Conservation (phyloP, 108 stramenopile species). For the Licmophora abbreviata region DNA sequence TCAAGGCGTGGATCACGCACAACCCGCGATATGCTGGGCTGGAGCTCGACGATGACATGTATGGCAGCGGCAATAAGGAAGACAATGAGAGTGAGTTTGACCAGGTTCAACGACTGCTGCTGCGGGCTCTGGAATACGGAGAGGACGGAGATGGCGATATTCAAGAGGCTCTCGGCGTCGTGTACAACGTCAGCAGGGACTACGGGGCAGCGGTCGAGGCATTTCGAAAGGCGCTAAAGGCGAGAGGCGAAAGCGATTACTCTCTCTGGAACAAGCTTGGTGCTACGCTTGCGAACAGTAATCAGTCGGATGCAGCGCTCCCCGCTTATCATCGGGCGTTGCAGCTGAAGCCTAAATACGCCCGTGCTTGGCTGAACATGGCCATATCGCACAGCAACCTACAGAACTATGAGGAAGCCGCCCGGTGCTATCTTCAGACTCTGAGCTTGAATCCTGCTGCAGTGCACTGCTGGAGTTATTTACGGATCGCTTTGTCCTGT, state of each 20-base stretch:
- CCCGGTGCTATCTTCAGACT: slow-evolving; percentile 88
- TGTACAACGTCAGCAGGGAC: slow-evolving; percentile 88
- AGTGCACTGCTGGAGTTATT: slow-evolving; percentile 91
- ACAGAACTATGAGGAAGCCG: slow-evolving; percentile 79
- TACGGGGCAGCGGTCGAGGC: slow-evolving; percentile 75
- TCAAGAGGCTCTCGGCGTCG: slow-evolving; percentile 84
- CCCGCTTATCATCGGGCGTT: slow-evolving; percentile 75
- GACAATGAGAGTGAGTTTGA: slow-evolving; percentile 63
- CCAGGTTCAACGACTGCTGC: slow-evolving; percentile 79
- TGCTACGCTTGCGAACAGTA: slow-evolving; percentile 93
- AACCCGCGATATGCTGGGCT: slow-evolving; percentile 91
- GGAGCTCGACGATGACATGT: slow-evolving; percentile 53
- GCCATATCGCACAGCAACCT: slow-evolving; percentile 91
- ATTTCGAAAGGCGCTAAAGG: slow-evolving; percentile 65
- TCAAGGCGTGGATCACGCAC: slow-evolving; percentile 92
- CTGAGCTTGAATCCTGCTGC: slow-evolving; percentile 86
- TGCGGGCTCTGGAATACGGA: slow-evolving; percentile 62
- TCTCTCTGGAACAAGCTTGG: slow-evolving; percentile 91
- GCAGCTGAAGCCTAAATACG: slow-evolving; percentile 85
- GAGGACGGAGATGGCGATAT: slow-evolving; percentile 64
- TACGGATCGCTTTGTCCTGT: slow-evolving; percentile 88
- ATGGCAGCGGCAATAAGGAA: slow-evolving; percentile 25
- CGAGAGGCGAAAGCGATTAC: slow-evolving; percentile 74
- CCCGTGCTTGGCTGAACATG: slow-evolving; percentile 95
- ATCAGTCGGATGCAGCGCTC: slow-evolving; percentile 78